phyloP scores from a whole-genome alignment of 2,329 filamentous ascomycete genomes.

The Pseudogymnoascus sp. region DNA sequence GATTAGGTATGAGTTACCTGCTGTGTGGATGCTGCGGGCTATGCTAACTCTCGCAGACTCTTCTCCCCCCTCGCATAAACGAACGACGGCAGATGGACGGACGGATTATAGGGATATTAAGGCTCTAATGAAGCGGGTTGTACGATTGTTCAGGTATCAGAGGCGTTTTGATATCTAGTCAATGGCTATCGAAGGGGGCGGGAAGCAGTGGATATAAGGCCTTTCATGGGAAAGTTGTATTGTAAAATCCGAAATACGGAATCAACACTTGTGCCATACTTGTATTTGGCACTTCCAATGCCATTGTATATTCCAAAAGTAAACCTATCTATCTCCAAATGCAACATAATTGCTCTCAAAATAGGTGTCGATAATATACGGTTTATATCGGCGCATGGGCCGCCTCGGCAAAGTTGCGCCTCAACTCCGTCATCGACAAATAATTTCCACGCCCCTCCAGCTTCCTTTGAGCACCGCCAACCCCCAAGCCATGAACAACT shows the following conservation, averaged over 20 bases:
- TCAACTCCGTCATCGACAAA: conserved; percentile 18
- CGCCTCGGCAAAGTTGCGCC: conserved; percentile 15
- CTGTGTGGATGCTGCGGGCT: background rate
- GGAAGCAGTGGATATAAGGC: background rate
- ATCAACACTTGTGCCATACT: background rate
- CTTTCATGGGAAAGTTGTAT: background rate
- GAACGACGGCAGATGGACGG: background rate
- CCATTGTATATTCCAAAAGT: background rate
- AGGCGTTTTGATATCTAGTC: background rate
- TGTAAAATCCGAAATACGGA: conserved; percentile 4
- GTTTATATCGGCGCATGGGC: conserved; percentile 1
- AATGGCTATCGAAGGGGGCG: background rate
- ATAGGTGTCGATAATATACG: background rate
- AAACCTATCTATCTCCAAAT: background rate
- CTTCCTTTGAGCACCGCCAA: background rate
- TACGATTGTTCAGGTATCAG: background rate
- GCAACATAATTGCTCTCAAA: background rate
- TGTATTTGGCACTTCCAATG: background rate
- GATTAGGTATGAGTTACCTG: conserved; percentile 51
- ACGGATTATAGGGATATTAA: background rate
- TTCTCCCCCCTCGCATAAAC: conserved; percentile 57
- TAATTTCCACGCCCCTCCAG: background rate
- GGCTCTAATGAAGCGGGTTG: background rate
- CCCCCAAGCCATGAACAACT: conserved; percentile 13
- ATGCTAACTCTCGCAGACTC: conserved; percentile 36